These are phyloP conservation scores for Thelonectria blattea DNA, from an alignment of 2,329 filamentous ascomycete genomes.

Conservation along the genomic window DNA sequence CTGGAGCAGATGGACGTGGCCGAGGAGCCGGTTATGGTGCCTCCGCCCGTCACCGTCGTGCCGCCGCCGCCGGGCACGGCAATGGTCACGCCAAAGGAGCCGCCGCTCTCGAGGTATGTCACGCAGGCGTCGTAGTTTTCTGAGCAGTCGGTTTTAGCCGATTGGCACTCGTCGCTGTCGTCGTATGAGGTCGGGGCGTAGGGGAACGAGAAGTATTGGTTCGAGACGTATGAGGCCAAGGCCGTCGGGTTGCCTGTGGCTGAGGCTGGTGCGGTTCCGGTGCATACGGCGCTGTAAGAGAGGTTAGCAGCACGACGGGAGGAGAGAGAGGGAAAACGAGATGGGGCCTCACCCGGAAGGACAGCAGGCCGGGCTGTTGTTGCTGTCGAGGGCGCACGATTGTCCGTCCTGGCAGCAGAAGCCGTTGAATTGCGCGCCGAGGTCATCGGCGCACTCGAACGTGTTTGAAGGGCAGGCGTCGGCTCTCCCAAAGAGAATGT, in stretches of 20 bases:
- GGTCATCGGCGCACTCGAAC: slow-evolving; percentile 55
- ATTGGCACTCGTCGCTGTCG: slow-evolving; percentile 57
- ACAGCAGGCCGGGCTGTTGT: slow-evolving; percentile 59
- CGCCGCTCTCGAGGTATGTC: slow-evolving; percentile 51
- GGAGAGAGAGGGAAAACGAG: background rate
- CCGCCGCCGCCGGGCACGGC: slow-evolving; percentile 60
- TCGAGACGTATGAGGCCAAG: slow-evolving; percentile 59
- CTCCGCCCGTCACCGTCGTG: slow-evolving; percentile 55
- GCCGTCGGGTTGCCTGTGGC: slow-evolving; percentile 46
- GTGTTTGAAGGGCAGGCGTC: slow-evolving; percentile 55
- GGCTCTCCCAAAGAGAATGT: slow-evolving; percentile 36
- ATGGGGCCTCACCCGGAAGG: slow-evolving; percentile 52
- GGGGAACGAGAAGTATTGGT: slow-evolving; percentile 66
- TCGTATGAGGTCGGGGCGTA: slow-evolving; percentile 60
- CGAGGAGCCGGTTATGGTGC: slow-evolving; percentile 48
- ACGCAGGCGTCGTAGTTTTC: slow-evolving; percentile 62
- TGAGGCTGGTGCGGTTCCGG: slow-evolving; percentile 57
- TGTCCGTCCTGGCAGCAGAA: slow-evolving; percentile 60
- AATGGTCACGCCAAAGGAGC: slow-evolving; percentile 60
- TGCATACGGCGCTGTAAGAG: slow-evolving; percentile 56
- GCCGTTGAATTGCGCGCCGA: slow-evolving; percentile 53
- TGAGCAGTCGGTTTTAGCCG: slow-evolving; percentile 58
- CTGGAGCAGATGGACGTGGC: slow-evolving; percentile 63
- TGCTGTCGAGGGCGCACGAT: slow-evolving; percentile 55
- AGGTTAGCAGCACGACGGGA: slow-evolving; percentile 21